Evolutionary conservation across 1,139 yeast genomes (phyloP), one percentile per base, ranked within the genome.

Genomic region (Scheffersomyces quercinus): DNA sequence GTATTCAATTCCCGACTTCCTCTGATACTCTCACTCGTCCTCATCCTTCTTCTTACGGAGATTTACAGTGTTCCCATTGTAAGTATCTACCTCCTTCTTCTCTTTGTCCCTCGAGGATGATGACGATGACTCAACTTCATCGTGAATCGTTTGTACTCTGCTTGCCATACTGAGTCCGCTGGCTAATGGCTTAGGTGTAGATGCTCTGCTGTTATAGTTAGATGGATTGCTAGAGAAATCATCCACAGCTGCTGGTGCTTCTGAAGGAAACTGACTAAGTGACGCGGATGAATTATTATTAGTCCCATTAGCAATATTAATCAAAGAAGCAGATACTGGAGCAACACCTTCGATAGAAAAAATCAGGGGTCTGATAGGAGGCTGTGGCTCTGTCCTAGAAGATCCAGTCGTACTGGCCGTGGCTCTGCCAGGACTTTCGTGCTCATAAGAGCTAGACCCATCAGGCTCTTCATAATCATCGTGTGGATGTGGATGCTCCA

Each of bases 51-150:
- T 43, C 38, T 42, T 42, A 9, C 49, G 44, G n/a, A 51, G 43
- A 33, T 51, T 56, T 16, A 55, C 43, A 37, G 56, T 52, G 43
- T 59, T 61, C 2, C 65, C 65, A 38, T 60, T 61, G 39, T 59
- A 58, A 1, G 56, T 49, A 16, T 46, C 48, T 7, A 51, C 53
- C 31, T 49, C 56, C 29, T 40, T 37, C 11, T 44, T 42, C 26
- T 49, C 48, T 34, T 42, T 37, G 28, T 45, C 48, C 3, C 26
- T 5, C 26, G 26, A 20, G 8, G 26, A 20, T 7, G 26, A 20
- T 20, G 26, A 20, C 26, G 26, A 20, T 6, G 26, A 20, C 3
- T 37, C 29, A 8, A 15, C 16, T n/a, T 43, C 47, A 12, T 35
- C 40, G 37, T 52, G 59, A 7, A 61, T 46, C 4, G 65, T 60